Base-by-base conservation (phyloP, 2,329 filamentous ascomycete species). In the Phoma herbarum region DNA sequence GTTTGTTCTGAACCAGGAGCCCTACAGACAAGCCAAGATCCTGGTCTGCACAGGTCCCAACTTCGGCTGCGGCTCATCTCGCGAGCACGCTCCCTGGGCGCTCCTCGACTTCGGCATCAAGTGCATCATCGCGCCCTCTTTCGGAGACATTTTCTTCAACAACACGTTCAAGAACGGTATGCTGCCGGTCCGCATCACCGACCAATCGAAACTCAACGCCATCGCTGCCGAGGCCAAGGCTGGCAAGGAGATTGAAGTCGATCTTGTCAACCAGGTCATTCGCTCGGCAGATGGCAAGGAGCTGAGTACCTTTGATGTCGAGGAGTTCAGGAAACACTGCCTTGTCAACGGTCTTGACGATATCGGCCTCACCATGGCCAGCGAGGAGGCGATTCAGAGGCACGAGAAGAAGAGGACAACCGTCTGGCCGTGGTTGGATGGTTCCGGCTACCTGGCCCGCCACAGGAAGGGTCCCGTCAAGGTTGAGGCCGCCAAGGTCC, bases 121-220 rank as follows among this genome's bases (percentile, higher is more conserved):
- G 75, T 94, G 90, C 77, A 85, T 98, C 72, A 96, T 98, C 68
- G 95, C 94, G 1, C 92, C 92, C 1, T 93, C 90, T 1, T 91
- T 86, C 67, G 91, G 90, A 58, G 92, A 96, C 74, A 99, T 99
- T 78, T 97, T 97, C 87, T 96, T 94, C 87, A 97, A 97, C 87
- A 99, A 99, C 84, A 95, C 91, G n/a, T 98, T 97, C 86, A 98
- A 99, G 86, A 99, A 99, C 82, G 94, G 94, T 82, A 98, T 98
- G 95, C 83, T 98, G 63, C 93, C 94, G 46, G 87, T 98, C 61
- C 80, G 84, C 59, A 90, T 98, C 74, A 81, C 84, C 29, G 87
- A 94, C 76, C 79, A 87, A 65, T 82, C 80, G 1, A 83, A 86
- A 29, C 81, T 97, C 4, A 84, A 90, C 42, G 84, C 83, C 61